Conservation (phyloP, 2,329 filamentous ascomycete genomes). For the Trichocomaceae sp. region DNA sequence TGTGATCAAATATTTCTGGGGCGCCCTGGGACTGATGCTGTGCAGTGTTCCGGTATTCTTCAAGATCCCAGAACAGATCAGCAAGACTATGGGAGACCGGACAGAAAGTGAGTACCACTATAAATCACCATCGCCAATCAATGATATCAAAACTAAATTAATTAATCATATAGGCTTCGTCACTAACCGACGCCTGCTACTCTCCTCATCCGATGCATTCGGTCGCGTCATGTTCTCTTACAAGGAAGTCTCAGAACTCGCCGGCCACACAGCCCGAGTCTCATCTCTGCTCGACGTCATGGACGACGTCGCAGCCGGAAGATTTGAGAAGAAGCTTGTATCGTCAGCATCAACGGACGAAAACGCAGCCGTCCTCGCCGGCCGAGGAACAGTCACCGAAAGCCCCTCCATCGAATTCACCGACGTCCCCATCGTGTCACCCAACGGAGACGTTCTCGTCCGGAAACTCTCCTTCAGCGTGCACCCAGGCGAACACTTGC, state of each 20-base stretch:
- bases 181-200: constrained; percentile 83
- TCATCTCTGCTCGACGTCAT: constrained; percentile 87
- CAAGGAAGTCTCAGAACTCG: constrained; percentile 92
- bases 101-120: constrained; percentile 48
- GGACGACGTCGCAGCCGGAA: constrained; percentile 81
- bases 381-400: constrained; percentile 74
- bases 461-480: constrained; percentile 81
- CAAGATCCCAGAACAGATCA: constrained; percentile 68
- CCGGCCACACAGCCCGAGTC: constrained; percentile 89
- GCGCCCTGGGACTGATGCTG: constrained; percentile 79
- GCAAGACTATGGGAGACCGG: constrained; percentile 46
- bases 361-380: constrained; percentile 74
- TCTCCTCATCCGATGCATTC: constrained; percentile 92
- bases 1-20: constrained; percentile 99
- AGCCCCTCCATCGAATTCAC: constrained; percentile 78
- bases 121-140: no score
- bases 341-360: constrained; percentile 76
- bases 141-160: constrained; percentile 8
- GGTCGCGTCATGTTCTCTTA: constrained; percentile 97
- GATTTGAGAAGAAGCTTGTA: constrained; percentile 94
- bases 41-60: constrained; percentile 96
- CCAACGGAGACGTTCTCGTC: constrained; percentile 89
- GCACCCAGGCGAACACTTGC: constrained; percentile 76
- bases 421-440: constrained; percentile 90
- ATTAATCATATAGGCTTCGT: constrained; percentile 59